phyloP scores from a whole-genome alignment of 306 rosid species.

The Quercus agrifolia region DNA sequence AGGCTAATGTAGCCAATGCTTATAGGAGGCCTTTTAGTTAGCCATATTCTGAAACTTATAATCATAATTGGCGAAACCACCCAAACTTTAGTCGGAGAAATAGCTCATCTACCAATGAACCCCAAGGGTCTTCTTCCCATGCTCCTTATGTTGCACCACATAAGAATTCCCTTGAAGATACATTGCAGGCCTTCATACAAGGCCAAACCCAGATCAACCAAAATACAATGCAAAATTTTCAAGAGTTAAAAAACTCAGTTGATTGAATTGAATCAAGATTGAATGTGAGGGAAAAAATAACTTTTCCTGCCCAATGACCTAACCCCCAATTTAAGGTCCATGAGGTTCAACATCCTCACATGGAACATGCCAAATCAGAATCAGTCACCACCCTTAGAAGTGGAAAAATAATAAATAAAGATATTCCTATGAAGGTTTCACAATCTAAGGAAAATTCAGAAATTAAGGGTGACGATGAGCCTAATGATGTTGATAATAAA shows the following conservation, averaged over 20 bases:
- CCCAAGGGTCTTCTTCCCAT: neutral
- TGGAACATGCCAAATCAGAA: no score
- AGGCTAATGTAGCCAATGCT: neutral
- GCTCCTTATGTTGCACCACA: neutral
- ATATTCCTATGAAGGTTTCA: neutral
- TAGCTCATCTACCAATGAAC: neutral
- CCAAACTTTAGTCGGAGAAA: neutral
- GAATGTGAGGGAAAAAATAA: neutral
- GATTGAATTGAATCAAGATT: neutral
- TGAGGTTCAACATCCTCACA: neutral
- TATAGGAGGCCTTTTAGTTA: neutral
- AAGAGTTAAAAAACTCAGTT: neutral
- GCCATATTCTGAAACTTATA: neutral
- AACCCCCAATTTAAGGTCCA: neutral
- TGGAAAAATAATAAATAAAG: neutral
- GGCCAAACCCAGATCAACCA: neutral
- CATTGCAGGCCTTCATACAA: neutral
- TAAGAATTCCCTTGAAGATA: no score
- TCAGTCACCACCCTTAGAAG: neutral
- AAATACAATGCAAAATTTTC: no score
- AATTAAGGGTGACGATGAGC: neutral
- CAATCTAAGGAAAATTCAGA: neutral
- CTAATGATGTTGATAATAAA: neutral
- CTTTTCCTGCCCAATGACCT: neutral
- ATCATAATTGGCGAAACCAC: neutral